A percentile compares a stretch with the other conserved stretches of the same genome.
Evolutionary conservation across 2,329 filamentous ascomycete genomes (phyloP).

Genomic region (Lojkania enalia): DNA sequence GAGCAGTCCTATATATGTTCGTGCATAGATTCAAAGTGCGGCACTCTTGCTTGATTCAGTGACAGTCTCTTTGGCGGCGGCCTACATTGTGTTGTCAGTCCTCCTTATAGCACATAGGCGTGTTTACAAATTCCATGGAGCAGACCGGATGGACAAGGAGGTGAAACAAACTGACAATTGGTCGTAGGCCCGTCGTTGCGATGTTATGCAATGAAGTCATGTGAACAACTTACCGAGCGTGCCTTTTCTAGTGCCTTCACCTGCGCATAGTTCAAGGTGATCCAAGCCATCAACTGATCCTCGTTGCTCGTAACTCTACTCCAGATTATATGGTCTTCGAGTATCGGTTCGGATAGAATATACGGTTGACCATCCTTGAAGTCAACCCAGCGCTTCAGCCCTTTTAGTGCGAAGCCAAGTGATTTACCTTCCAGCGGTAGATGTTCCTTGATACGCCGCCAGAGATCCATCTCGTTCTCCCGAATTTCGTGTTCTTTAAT

Average conservation of each 20-base stretch:
- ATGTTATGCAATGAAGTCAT: too few species aligned
- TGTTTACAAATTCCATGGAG: too few species aligned
- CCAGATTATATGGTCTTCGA: constrained; percentile 29
- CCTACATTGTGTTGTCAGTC: too few species aligned
- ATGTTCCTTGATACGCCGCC: constrained; percentile 49
- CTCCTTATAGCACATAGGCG: too few species aligned
- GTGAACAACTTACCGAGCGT: too few species aligned
- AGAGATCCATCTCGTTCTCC: constrained; percentile 45
- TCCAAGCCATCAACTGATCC: constrained; percentile 30
- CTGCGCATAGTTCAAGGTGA: constrained; percentile 34
- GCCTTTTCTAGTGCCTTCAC: constrained; percentile 37
- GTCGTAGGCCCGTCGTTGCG: too few species aligned
- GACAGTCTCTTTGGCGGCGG: too few species aligned
- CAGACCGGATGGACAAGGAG: too few species aligned
- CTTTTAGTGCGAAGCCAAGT: constrained; percentile 28
- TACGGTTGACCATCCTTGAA: constrained; percentile 28
- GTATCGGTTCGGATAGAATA: constrained; percentile 18
- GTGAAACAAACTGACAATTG: too few species aligned
- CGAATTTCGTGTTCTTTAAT: constrained; percentile 45
- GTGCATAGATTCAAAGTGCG: too few species aligned
- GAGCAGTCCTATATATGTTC: too few species aligned
- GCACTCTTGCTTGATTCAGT: too few species aligned
- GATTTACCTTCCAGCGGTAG: constrained; percentile 32
- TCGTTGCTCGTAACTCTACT: constrained; percentile 15
- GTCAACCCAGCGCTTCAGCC: constrained; percentile 41